Base-by-base conservation (phyloP, 1,284 basidiomycete species). In the Apiotrichum veenhuisii region DNA sequence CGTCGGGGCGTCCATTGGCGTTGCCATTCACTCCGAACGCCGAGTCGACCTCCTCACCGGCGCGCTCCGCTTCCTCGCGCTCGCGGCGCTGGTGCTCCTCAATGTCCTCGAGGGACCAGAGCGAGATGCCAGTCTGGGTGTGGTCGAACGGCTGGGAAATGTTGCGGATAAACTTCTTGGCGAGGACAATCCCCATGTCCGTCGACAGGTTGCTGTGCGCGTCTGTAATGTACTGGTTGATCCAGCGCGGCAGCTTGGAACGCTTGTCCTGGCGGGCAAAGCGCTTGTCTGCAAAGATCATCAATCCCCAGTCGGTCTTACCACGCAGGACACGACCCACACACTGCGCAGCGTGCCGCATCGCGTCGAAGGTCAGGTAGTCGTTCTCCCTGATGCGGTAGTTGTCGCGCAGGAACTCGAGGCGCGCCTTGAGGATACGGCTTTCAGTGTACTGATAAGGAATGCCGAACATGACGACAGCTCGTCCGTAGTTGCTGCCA, bases 271-370 rank as follows among this genome's bases (percentile, higher is more conserved):
- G 88, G 54, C 94, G 84, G 12, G 95, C 95, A 73, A 98, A 99
- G 12, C 96, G 88, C 93, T 94, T 97, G 78, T 99, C 96, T 0
- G 96, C 96, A 77, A 99, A 98, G 17, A 98, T 87, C 96, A 99
- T 98, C 69, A 99, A 78, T 43, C 96, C 96, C 88, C 96, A 99
- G 77, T 99, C 96, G 1, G 95, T 98, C 81, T 99, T 99, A 64
- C 95, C 95, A 55, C 96, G 86, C 74, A 99, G 77, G 26, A 96
- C 96, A 69, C 96, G 91, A 36, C 96, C 96, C 5, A 99, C 95
- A 76, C 96, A 99, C 72, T 99, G 96, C 15, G 96, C 96, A 3
- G 96, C 96, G 71, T 97, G 98, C 55, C 96, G 86, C 91, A 99
- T 98, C 3, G 96, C 96, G 72, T 99, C 96, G 77, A 99, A 99